Evolutionary conservation across 2,329 filamentous ascomycete species (phyloP).

Genomic region (Fusarium circinatum): DNA sequence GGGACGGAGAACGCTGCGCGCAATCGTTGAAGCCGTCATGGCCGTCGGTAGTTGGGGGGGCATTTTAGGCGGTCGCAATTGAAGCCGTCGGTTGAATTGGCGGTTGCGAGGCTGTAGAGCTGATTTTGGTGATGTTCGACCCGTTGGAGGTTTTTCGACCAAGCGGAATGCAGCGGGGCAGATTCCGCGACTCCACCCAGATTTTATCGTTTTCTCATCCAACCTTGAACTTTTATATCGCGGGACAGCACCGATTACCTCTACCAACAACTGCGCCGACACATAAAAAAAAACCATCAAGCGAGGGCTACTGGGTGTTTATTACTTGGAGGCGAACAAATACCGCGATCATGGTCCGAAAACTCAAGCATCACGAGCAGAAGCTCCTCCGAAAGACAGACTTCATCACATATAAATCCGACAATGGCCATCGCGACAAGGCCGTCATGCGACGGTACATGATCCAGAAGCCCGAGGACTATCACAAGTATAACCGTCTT

Average conservation of each 20-base stretch:
- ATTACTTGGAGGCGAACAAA: background rate
- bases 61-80: constrained; percentile 49
- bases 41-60: constrained; percentile 51
- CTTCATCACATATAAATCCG: constrained; percentile 92
- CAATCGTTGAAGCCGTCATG: constrained; percentile 35
- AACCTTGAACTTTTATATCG: constrained; percentile 16
- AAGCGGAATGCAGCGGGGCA: constrained; percentile 38
- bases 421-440: constrained; percentile 86
- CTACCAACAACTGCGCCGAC: background rate
- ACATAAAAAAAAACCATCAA: background rate
- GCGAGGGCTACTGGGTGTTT: background rate
- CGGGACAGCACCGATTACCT: constrained; percentile 1
- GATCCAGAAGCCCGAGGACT: constrained; percentile 90
- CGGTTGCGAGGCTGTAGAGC: constrained; percentile 11
- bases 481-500: constrained; percentile 73
- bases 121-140: constrained; percentile 30
- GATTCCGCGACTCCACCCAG: constrained; percentile 44
- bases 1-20: constrained; percentile 36
- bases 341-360: constrained; percentile 80
- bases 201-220: constrained; percentile 41
- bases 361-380: constrained; percentile 96
- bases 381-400: constrained; percentile 94
- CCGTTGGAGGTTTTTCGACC: constrained; percentile 42
- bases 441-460: constrained; percentile 84
- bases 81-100: background rate